Evolutionary conservation across 2,329 filamentous ascomycete species (phyloP).

Genomic region (Colletotrichum sansevieriae): DNA sequence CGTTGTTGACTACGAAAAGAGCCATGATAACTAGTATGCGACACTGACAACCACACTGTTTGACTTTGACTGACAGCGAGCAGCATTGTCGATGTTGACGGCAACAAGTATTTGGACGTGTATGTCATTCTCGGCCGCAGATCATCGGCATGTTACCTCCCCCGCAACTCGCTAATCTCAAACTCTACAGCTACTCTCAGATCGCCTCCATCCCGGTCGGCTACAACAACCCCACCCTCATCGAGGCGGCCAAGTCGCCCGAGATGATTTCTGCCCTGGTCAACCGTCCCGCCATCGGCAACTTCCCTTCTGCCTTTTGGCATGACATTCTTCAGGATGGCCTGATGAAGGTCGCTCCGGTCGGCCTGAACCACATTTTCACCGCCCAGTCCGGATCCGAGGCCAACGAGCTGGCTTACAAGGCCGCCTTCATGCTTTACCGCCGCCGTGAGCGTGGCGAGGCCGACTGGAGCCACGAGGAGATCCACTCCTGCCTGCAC

Average conservation of each 20-base stretch:
- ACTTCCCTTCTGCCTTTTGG: slow-evolving; percentile 85
- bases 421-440: slow-evolving; percentile 88
- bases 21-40: slow-evolving; percentile 62
- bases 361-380: slow-evolving; percentile 83
- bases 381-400: slow-evolving; percentile 84
- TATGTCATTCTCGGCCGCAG: slow-evolving; percentile 45
- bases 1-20: slow-evolving; percentile 66
- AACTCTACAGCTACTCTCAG: slow-evolving; percentile 73
- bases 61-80: background rate
- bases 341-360: slow-evolving; percentile 79
- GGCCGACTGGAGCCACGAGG: slow-evolving; percentile 78
- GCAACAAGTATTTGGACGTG: slow-evolving; percentile 64
- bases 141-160: slow-evolving; percentile 13
- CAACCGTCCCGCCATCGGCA: slow-evolving; percentile 84
- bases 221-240: slow-evolving; percentile 81
- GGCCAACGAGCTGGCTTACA: slow-evolving; percentile 88
- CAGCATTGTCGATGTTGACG: slow-evolving; percentile 62
- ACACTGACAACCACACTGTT: rapidly evolving
- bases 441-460: slow-evolving; percentile 78
- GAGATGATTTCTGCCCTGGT: slow-evolving; percentile 81
- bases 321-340: slow-evolving; percentile 77
- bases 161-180: slow-evolving; percentile 24
- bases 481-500: slow-evolving; percentile 76
- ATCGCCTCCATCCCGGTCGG: slow-evolving; percentile 88
- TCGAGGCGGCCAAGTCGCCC: slow-evolving; percentile 73